Evolutionary conservation across 108 stramenopile species (phyloP).

Genomic region (Skeletonema grethae): DNA sequence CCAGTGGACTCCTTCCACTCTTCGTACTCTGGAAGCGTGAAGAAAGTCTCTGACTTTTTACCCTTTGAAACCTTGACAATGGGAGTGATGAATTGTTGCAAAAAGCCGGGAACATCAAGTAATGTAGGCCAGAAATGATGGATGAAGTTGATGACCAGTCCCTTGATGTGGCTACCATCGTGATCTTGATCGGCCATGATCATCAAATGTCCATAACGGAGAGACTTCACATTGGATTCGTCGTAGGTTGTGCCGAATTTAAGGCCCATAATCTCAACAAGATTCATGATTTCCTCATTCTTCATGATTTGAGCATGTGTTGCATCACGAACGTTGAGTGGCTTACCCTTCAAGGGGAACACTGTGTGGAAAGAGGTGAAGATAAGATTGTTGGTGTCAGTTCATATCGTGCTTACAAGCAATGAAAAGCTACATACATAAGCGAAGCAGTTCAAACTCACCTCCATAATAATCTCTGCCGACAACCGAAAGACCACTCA

Average conservation of each 20-base stretch:
- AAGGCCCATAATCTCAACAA: slow-evolving; percentile 98
- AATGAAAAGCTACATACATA: neutral
- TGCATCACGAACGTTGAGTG: slow-evolving; percentile 97
- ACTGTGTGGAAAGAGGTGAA: slow-evolving; percentile 26
- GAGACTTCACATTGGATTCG: slow-evolving; percentile 81
- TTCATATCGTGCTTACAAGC: neutral
- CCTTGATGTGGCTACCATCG: slow-evolving; percentile 99
- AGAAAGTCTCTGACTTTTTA: slow-evolving; percentile 80
- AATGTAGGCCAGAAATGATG: slow-evolving; percentile 97
- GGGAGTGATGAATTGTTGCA: slow-evolving; percentile 99
- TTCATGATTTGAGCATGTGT: slow-evolving; percentile 79
- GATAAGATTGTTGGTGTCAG: neutral
- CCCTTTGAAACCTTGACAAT: slow-evolving; percentile 98
- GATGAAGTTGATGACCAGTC: slow-evolving; percentile 99
- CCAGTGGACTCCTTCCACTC: slow-evolving; percentile 87
- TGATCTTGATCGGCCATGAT: slow-evolving; percentile 99
- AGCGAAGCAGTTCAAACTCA: neutral
- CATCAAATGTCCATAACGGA: slow-evolving; percentile 97
- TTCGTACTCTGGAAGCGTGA: slow-evolving; percentile 96
- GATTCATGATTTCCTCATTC: slow-evolving; percentile 97
- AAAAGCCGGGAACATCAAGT: slow-evolving; percentile 93
- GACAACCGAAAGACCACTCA: slow-evolving; percentile 92
- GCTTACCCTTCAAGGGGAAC: slow-evolving; percentile 97
- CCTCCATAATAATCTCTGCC: slow-evolving; percentile 90
- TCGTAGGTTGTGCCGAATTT: slow-evolving; percentile 90